Percentiles rank a stretch among this genome's conserved stretches.
Conservation (phyloP, 768 basidiomycete species). For the Ramaria sp. region DNA sequence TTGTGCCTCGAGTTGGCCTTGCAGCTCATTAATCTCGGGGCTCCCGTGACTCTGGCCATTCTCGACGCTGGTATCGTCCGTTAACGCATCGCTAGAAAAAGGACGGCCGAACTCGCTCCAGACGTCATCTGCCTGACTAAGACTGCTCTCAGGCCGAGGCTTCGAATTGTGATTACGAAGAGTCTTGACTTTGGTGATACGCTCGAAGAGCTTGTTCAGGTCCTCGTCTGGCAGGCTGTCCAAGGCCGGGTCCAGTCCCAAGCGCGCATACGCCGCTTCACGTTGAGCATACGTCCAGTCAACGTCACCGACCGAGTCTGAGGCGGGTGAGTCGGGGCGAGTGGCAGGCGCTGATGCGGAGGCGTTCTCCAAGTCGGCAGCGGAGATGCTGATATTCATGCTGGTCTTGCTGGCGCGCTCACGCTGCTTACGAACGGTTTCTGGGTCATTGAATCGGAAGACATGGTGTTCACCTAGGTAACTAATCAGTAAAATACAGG, state of each 20-base stretch:
- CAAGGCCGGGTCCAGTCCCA: conserved; percentile 81
- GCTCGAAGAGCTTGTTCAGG: conserved; percentile 86
- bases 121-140: conserved; percentile 75
- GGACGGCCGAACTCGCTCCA: conserved; percentile 88
- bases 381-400: conserved; percentile 53
- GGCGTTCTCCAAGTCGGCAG: conserved; percentile 49
- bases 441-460: conserved; percentile 93
- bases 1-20: conserved; percentile 52
- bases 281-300: conserved; percentile 98
- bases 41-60: conserved; percentile 45
- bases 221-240: conserved; percentile 94
- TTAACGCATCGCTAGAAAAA: conserved; percentile 63
- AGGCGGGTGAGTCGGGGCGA: conserved; percentile 70
- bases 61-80: conserved; percentile 83
- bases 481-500: conserved; percentile 7
- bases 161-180: conserved; percentile 66
- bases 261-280: conserved; percentile 80
- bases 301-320: conserved; percentile 55
- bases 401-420: conserved; percentile 73
- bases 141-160: conserved; percentile 81
- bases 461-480: conserved; percentile 84
- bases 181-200: conserved; percentile 86
- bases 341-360: conserved; percentile 30
- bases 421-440: conserved; percentile 85
- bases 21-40: conserved; percentile 66